Base-by-base conservation (phyloP, 2,329 filamentous ascomycete species). In the Cordyceps farinosa region DNA sequence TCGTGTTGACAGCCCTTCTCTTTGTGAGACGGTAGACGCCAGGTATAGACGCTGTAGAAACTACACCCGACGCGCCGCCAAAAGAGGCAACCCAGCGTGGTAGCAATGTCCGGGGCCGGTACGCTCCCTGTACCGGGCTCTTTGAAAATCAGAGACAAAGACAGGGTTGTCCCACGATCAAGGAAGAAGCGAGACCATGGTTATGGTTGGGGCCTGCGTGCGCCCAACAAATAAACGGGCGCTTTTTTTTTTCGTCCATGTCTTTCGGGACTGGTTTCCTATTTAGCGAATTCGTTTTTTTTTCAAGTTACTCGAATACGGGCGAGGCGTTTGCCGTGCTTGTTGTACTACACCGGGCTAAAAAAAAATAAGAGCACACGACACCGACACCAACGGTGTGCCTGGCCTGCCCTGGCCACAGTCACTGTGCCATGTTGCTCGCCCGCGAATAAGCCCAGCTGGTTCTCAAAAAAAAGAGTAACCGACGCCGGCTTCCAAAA, bases 41-140 rank as follows among this genome's bases (percentile, higher is more conserved):
- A 61, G 13, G 58, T 61, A 61, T 22, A 61, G 50, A 45, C 40
- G 32, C 40, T 61, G 59, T 61, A 54, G 50, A 54, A 61, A 48
- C 50, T 61, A 61, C 59, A 36, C 34, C 17, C n/a, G 9, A 5
- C 13, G 15, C 22, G 3, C 50, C 22, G 32, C 59, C 50, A 53
- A 48, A 54, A 54, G 40, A 36, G 51, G 59, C 34, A 55, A 54
- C 27, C 7, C 47, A 42, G 22, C 30, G 40, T 61, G 51, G 59
- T 61, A 61, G 40, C 56, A 60, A 58, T 60, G 56, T 50, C 32
- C 36, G 36, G 56, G 36, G 27, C 56, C 36, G 32, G 29, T 61
- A 61, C 58, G 58, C 48, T 5, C 58, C 52, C 53, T 61, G 48
- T 61, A 61, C 48, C 29, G 58, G n/a, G 15, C 29, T 32, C 54